Evolutionary conservation across 495 filamentous ascomycete species (phyloP), one percentile per base, ranked within the genome.

Genomic region (Letharia columbiana): DNA sequence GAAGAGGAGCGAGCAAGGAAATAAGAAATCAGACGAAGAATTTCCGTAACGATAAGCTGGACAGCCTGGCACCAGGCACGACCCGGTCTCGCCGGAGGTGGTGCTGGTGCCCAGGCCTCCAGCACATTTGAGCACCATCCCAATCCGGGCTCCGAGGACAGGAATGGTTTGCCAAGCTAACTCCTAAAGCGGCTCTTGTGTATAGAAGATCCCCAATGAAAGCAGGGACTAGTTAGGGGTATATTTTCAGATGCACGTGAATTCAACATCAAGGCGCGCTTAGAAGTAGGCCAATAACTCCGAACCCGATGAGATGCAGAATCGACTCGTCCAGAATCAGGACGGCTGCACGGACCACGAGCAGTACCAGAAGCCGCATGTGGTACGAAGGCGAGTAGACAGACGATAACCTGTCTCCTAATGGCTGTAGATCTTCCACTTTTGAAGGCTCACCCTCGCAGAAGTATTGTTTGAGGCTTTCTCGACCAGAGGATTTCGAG

Each of bases 161-260:
- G 17, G 54, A 57, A 57, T 13, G 54, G 54, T 57, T 57, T 57
- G n/a, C n/a, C 54, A 37, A 7, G 54, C 54, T 33, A 20, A 57
- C 37, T 18, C 31, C 33, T 57, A 57, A 57, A 37, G 54, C 31
- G 33, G 54, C 54, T 57, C 31, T 37, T 37, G 33, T 57, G 54
- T 6, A 20, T 10, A 37, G 28, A 35, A 33, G 54, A 57, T 37
- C 31, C 31, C 31, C 54, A 57, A 37, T 37, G 54, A 37, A 9
- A 37, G 54, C 54, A 57, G 54, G 54, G 54, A 35, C 52, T 37
- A 57, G 33, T 37, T 3, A 33, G 54, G 54, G 54, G n/a, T 6
- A 37, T 57, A 37, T 57, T 37, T 35, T 20, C 31, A n/a, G 54
- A 37, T 12, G 39, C 54, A 57, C 54, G 31, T 57, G 31, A 8